Percentiles rank a stretch among this genome's conserved stretches.
These are phyloP conservation scores for Acanthamoeba lenticulata DNA, from an alignment of 208 protist genomes.

Conservation along the genomic window DNA sequence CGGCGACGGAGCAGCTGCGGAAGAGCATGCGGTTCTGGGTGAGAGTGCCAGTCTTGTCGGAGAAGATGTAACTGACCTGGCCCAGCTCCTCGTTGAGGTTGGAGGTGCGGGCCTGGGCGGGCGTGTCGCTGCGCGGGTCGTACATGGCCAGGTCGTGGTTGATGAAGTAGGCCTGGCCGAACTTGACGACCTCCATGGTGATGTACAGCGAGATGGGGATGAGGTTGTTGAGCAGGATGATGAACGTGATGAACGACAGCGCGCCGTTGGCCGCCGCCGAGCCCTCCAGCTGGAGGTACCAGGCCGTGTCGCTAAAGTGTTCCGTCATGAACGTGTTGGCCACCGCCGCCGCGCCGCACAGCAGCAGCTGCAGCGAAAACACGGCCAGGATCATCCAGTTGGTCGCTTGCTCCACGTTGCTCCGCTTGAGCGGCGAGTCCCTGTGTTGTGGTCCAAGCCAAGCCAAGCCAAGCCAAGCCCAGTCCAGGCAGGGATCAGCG, in stretches of 20 bases:
- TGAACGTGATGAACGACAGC: constrained; percentile 51
- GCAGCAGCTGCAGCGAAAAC: constrained; percentile 74
- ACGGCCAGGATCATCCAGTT: constrained; percentile 78
- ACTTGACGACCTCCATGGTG: constrained; percentile 67
- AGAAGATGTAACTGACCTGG: constrained; percentile 91
- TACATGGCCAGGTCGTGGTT: constrained; percentile 79
- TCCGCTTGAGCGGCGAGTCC: constrained; percentile 74
- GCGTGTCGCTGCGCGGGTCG: constrained; percentile 74
- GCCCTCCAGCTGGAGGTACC: constrained; percentile 49
- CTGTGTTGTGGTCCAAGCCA: neutral
- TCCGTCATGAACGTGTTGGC: constrained; percentile 39
- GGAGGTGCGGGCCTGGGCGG: constrained; percentile 80
- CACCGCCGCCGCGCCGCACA: constrained; percentile 73
- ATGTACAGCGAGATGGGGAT: constrained; percentile 67
- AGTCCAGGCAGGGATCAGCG: neutral
- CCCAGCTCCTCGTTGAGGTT: constrained; percentile 89
- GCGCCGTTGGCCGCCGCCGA: constrained; percentile 18
- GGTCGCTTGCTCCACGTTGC: constrained; percentile 79
- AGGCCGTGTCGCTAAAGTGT: constrained; percentile 38
- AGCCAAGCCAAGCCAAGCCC: neutral
- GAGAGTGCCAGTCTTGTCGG: constrained; percentile 93
- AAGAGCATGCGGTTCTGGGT: constrained; percentile 92
- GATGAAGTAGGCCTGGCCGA: constrained; percentile 69
- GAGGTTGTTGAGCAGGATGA: constrained; percentile 61
- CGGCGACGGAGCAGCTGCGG: constrained; percentile 81